A percentile compares a stretch with the other conserved stretches of the same genome.
These are phyloP conservation scores for Fraxinus excelsior DNA, from an alignment of 257 asterid genomes.

Conservation along the genomic window DNA sequence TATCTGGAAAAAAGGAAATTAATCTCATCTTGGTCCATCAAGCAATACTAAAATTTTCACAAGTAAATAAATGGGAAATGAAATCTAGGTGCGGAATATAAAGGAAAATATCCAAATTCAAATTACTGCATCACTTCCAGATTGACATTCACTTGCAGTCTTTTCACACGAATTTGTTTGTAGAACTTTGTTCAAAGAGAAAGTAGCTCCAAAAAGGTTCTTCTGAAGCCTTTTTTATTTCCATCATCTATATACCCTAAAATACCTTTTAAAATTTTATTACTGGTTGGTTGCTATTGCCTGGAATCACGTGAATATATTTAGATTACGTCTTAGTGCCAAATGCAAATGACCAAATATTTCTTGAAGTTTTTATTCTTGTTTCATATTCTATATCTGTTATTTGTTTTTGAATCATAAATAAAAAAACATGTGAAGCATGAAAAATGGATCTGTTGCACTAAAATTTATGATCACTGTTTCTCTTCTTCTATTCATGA, in stretches of 20 bases:
- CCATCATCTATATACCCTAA: background rate
- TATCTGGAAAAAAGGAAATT: background rate
- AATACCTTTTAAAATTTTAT: background rate
- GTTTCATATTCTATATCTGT: background rate
- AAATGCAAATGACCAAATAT: background rate
- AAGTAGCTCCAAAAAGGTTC: background rate
- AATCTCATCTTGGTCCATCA: background rate
- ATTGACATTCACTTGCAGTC: background rate
- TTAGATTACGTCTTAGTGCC: background rate
- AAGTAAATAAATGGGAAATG: background rate
- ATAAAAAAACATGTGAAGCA: background rate
- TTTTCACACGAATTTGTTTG: background rate
- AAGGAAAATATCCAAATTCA: background rate
- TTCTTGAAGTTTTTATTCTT: background rate
- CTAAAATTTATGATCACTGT: background rate
- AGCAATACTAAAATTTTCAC: background rate
- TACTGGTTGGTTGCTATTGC: background rate
- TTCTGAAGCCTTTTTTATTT: background rate
- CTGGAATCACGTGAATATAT: background rate
- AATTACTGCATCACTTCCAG: background rate
- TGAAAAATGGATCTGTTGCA: background rate
- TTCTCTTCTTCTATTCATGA: background rate
- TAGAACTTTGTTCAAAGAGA: background rate
- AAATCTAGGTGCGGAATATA: background rate
- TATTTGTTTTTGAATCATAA: background rate